Evolutionary conservation across 139 green algal genomes (phyloP).

Genomic region (Ettlia oleoabundans): DNA sequence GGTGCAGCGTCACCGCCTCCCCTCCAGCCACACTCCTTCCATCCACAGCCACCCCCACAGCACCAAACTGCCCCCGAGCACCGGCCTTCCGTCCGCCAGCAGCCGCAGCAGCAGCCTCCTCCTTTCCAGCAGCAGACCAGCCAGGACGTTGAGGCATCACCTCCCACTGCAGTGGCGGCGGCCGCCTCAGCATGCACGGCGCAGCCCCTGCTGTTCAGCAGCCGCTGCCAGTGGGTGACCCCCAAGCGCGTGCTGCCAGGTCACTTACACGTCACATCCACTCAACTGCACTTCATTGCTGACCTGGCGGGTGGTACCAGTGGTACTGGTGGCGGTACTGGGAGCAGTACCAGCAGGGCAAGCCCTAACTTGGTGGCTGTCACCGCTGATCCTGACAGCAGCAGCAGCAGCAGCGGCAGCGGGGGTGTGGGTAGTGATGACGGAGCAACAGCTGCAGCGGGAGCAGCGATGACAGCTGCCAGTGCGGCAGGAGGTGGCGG

Average conservation of each 20-base stretch:
- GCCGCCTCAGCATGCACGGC: neutral
- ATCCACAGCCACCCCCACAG: neutral
- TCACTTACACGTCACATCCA: constrained; percentile 37
- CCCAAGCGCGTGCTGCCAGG: constrained; percentile 51
- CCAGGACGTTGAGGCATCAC: constrained; percentile 1
- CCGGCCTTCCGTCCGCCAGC: no score
- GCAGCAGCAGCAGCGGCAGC: neutral
- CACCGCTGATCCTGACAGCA: no score
- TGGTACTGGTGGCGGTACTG: no score
- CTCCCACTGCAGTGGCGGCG: neutral
- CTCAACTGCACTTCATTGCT: constrained; percentile 23
- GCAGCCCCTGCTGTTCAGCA: constrained; percentile 26
- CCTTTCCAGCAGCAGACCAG: neutral
- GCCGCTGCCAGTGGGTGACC: constrained; percentile 41
- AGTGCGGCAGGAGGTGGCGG: neutral
- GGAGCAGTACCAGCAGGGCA: no score
- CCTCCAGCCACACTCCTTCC: neutral
- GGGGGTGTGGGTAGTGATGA: no score
- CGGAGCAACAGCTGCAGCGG: no score
- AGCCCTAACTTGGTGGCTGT: no score
- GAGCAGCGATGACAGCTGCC: neutral
- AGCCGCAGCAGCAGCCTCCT: neutral
- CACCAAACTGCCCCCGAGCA: no score
- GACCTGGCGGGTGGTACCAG: no score
- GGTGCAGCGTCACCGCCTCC: no score